These are phyloP conservation scores for Leccinum pellstonianum DNA, from an alignment of 768 basidiomycete genomes.

Conservation along the genomic window DNA sequence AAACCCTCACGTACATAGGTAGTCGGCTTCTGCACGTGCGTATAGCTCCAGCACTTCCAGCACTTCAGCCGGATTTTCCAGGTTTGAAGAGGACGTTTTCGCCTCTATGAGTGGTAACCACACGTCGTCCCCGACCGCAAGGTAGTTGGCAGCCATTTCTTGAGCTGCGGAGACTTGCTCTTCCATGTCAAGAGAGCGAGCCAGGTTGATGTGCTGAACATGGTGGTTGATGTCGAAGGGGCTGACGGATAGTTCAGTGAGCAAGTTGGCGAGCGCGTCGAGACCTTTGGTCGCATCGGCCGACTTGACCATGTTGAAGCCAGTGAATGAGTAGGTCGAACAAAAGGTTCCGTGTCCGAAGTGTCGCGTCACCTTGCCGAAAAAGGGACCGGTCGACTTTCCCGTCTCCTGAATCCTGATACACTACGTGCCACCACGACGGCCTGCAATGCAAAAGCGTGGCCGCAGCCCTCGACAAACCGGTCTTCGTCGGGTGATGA, in stretches of 20 bases:
- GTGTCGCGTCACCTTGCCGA: not conserved
- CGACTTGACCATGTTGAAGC: slow-evolving; percentile 50
- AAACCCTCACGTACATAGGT: slow-evolving; percentile 61
- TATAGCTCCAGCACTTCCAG: slow-evolving; percentile 61
- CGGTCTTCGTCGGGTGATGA: not conserved
- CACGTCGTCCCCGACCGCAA: slow-evolving; percentile 65
- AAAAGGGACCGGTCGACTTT: slow-evolving; percentile 6
- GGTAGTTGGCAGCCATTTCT: slow-evolving; percentile 62
- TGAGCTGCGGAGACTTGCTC: slow-evolving; percentile 59
- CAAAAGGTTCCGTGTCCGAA: not conserved
- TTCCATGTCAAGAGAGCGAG: slow-evolving; percentile 54
- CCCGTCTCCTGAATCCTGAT: not conserved
- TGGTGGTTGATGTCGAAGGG: slow-evolving; percentile 66
- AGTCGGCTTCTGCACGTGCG: slow-evolving; percentile 67
- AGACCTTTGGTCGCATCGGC: slow-evolving; percentile 40
- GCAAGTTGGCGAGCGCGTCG: slow-evolving; percentile 59
- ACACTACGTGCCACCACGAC: too few species aligned
- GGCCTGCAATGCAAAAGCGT: not conserved
- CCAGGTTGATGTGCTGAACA: slow-evolving; percentile 62
- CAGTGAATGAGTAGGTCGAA: not conserved
- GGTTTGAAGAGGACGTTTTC: slow-evolving; percentile 48
- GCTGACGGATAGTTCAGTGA: slow-evolving; percentile 55
- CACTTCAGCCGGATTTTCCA: slow-evolving; percentile 52
- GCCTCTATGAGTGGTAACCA: slow-evolving; percentile 70
- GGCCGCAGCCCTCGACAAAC: not conserved